Evolutionary conservation across 1,139 yeast species (phyloP).

Genomic region (Nakaseomyces glabratus): DNA sequence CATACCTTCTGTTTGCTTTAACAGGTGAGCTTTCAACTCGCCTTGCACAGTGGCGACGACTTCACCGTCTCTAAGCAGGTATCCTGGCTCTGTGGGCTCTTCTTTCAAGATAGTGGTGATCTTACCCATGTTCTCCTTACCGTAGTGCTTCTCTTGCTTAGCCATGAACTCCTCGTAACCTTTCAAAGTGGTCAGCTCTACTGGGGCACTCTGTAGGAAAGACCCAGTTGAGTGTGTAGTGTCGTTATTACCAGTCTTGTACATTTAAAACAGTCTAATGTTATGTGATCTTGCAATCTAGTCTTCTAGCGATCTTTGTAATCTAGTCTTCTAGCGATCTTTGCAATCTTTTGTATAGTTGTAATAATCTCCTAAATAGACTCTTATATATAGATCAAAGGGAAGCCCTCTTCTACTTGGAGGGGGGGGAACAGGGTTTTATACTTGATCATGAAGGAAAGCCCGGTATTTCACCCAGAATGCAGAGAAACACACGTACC

Average conservation of each 20-base stretch:
- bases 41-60: slow-evolving; percentile 33
- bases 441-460: too few relatives aligned
- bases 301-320: too few relatives aligned
- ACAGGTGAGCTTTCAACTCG: slow-evolving; percentile 28
- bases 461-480: too few relatives aligned
- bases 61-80: slow-evolving; percentile 29
- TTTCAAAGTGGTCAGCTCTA: slow-evolving; percentile 32
- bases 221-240: slow-evolving; percentile 28
- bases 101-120: slow-evolving; percentile 29
- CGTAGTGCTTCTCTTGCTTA: slow-evolving; percentile 15
- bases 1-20: slow-evolving; percentile 16
- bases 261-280: too few relatives aligned
- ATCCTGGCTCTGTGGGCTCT: slow-evolving; percentile 24
- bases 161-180: slow-evolving; percentile 33
- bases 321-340: too few relatives aligned
- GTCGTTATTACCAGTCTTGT: slow-evolving; percentile 5
- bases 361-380: too few relatives aligned
- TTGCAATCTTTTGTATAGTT: too few relatives aligned
- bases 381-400: too few relatives aligned
- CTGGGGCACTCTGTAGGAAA: slow-evolving; percentile 30
- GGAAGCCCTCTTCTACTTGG: too few relatives aligned
- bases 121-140: slow-evolving; percentile 10
- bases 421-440: too few relatives aligned
- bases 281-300: too few relatives aligned
- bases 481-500: too few relatives aligned